Evolutionary conservation across 139 green algal genomes (phyloP), one percentile per base, ranked within the genome.

Genomic region (Coelastrella sp.): DNA sequence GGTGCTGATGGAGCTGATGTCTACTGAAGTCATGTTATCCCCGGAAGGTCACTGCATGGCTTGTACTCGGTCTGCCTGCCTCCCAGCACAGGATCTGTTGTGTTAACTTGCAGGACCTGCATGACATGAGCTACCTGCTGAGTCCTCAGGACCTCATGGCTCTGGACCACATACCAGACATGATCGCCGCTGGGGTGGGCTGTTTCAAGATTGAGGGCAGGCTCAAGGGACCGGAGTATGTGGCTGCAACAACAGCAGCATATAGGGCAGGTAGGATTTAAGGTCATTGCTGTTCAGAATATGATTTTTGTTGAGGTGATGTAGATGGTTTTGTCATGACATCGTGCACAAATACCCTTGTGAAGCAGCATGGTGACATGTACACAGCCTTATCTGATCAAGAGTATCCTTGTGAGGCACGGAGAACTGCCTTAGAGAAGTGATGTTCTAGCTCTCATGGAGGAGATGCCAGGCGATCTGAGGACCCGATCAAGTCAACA

Each of bases 141-240:
- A 94, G 83, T 58, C 96, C 96, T n/a, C 95, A 97, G 83, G 95
- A 97, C 92, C 93, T 98, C 60, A 95, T 95, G 90, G 95, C 95
- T 0, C 88, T 97, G 57, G 93, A 96, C 49, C 91, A 94, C 85
- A 93, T 98, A 15, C 96, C 96, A 0, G 90, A 95, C 24, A 92
- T 98, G 24, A 96, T 99, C 8, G 58, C 88, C 3, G 95, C 96
- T 4, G 96, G 97, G 5, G 96, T 99, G 59, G 75, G 70, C 24
- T 97, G 95, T 93, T 95, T 99, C 81, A 99, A 98, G 82, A 98
- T 98, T 73, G 96, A 98, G 91, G 96, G 96, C 6, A 92, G 96
- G 8, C 94, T 98, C 27, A 98, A 98, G 90, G 95, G 96, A 11
- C 95, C 96, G 7, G 97, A 99, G 90, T 99, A 98, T 90, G 96